Conservation (phyloP, 2,329 filamentous ascomycete species). For the Rhynchosporium graminicola region DNA sequence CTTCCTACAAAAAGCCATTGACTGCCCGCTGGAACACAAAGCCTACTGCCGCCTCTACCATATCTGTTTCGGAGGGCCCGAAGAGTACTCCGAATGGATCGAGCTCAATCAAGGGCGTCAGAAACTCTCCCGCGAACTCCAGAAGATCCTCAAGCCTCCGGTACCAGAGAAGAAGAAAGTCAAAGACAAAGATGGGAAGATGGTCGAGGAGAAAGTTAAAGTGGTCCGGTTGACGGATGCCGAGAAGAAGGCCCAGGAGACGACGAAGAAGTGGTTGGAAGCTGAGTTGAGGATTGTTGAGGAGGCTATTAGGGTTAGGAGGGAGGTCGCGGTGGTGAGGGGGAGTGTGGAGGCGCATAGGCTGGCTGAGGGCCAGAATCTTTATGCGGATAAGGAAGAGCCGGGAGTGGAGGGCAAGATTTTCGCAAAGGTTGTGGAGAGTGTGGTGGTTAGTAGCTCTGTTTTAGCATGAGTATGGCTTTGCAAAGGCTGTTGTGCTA, state of each 20-base stretch:
- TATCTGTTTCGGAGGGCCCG: slow-evolving; percentile 33
- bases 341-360: slow-evolving; percentile 26
- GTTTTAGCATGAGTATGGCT: background rate
- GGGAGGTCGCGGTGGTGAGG: slow-evolving; percentile 27
- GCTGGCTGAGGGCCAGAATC: slow-evolving; percentile 25
- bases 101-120: slow-evolving; percentile 24
- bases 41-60: slow-evolving; percentile 35
- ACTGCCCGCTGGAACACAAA: slow-evolving; percentile 33
- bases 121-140: slow-evolving; percentile 24
- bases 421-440: slow-evolving; percentile 6
- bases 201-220: slow-evolving; percentile 17
- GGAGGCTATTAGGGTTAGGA: slow-evolving; percentile 27
- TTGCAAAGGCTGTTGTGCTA: background rate
- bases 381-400: slow-evolving; percentile 28
- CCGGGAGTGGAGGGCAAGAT: slow-evolving; percentile 17
- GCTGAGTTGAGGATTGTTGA: slow-evolving; percentile 22
- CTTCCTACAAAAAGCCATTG: slow-evolving; percentile 30
- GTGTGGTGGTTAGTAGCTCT: background rate
- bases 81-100: slow-evolving; percentile 32
- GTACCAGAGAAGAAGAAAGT: background rate
- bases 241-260: slow-evolving; percentile 18
- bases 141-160: slow-evolving; percentile 8
- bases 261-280: slow-evolving; percentile 23
- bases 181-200: slow-evolving; percentile 8
- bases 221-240: slow-evolving; percentile 8